Evolutionary conservation across 2,329 filamentous ascomycete species (phyloP), one percentile per base, ranked within the genome.

Genomic region (Fusarium fracticaudum): DNA sequence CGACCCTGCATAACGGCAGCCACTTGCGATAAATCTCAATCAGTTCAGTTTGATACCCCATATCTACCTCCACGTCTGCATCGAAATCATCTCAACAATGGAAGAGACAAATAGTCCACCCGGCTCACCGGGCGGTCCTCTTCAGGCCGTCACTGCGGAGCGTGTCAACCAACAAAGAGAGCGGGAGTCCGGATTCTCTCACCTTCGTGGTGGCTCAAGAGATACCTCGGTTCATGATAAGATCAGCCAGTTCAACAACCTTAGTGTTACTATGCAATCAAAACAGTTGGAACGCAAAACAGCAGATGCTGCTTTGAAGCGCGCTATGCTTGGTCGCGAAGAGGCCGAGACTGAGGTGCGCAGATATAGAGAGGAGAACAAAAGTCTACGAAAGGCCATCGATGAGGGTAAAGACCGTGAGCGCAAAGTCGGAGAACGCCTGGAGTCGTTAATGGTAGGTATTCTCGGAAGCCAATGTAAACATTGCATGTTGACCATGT

Each of bases 171-270:
- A 86, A 72, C 80, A 82, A 61, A 79, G 82, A 44, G 82, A 81
- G 51, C 80, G 82, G 43, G 82, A 83, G 22, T 78, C 82, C 62
- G 74, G 83, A 62, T 80, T 84, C 74, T 78, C 82, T 33, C 79
- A 83, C 44, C 77, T 76, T 50, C 81, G 79, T 72, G 79, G 69
- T 78, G 84, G 83, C 65, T 82, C 82, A 64, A 86, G 89, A 72
- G 89, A 90, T 69, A 90, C 88, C 76, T 89, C 89, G 29, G 90
- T 93, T 11, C 86, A 91, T 76, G 89, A 92, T 69, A 90, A 91
- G 78, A 92, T 93, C 71, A 91, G 89, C 78, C 92, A 93, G 81
- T 94, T 94, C 82, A 93, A 94, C 84, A 89, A 86, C 65, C 86
- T 94, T 41, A 88, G 88, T 65, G 85, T 94, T 50, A 88, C 91